Conservation (phyloP, 2,329 filamentous ascomycete genomes). For the Aspergillus pseudotamarii region DNA sequence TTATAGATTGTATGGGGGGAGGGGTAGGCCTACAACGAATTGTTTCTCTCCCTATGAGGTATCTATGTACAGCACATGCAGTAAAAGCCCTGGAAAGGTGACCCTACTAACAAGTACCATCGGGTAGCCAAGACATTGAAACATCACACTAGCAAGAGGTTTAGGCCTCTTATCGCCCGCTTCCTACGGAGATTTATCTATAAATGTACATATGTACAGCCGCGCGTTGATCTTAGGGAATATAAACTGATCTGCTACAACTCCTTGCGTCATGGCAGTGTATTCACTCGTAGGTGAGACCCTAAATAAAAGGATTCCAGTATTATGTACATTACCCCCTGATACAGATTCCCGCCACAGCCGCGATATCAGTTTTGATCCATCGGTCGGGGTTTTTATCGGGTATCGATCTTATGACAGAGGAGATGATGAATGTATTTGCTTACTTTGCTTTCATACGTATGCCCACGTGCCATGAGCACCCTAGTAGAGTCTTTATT, state of each 20-base stretch:
- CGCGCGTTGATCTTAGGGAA: constrained; percentile 1
- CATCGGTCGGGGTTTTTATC: constrained; percentile 9
- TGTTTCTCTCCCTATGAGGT: neutral
- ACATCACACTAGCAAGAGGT: neutral
- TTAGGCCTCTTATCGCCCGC: neutral
- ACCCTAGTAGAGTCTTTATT: neutral
- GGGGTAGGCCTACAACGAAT: neutral
- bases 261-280: constrained; percentile 20
- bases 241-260: neutral
- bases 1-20: constrained; percentile 9
- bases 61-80: neutral
- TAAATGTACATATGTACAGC: neutral
- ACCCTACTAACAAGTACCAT: neutral
- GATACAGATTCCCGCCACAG: constrained; percentile 20
- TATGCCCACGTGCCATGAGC: neutral
- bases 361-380: constrained; percentile 19
- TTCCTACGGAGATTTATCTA: neutral
- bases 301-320: neutral
- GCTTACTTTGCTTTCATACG: constrained; percentile 6
- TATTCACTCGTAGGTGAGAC: neutral
- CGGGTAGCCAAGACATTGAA: neutral
- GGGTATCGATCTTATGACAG: neutral
- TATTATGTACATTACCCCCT: neutral
- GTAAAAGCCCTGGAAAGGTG: neutral
- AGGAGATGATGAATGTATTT: neutral